These are phyloP conservation scores for Leishmania martiniquensis DNA, from an alignment of 208 protist species.

Conservation along the genomic window DNA sequence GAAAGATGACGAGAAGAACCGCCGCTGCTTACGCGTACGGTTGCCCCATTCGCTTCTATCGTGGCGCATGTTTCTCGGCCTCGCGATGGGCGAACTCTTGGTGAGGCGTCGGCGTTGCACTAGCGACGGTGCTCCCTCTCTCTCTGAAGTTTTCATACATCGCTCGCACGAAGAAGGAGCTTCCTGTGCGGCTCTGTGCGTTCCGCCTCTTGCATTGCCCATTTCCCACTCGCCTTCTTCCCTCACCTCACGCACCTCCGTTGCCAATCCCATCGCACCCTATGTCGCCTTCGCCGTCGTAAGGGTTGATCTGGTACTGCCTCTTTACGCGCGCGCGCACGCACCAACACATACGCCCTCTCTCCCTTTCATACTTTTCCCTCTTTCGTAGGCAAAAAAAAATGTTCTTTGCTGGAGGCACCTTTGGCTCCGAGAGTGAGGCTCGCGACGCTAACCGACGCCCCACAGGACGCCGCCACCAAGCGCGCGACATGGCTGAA, in stretches of 20 bases:
- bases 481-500: conserved; percentile 55
- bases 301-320: conserved; percentile 1
- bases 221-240: background rate
- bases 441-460: conserved; percentile 36
- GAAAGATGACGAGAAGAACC: background rate
- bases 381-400: background rate
- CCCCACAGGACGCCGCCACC: conserved; percentile 57
- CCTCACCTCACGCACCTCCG: background rate
- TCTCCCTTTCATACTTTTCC: background rate
- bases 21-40: background rate
- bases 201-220: background rate
- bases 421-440: conserved; percentile 61
- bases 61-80: background rate
- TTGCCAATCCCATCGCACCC: background rate
- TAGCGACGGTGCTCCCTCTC: background rate
- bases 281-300: background rate
- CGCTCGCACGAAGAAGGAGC: no score
- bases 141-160: background rate
- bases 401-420: conserved; percentile 36
- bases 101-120: background rate
- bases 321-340: background rate
- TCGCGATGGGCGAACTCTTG: background rate
- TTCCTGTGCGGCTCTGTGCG: background rate
- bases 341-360: conserved; percentile 1
- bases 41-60: background rate